Evolutionary conservation across 2,329 filamentous ascomycete species (phyloP).

Genomic region (Helotiales sp.): DNA sequence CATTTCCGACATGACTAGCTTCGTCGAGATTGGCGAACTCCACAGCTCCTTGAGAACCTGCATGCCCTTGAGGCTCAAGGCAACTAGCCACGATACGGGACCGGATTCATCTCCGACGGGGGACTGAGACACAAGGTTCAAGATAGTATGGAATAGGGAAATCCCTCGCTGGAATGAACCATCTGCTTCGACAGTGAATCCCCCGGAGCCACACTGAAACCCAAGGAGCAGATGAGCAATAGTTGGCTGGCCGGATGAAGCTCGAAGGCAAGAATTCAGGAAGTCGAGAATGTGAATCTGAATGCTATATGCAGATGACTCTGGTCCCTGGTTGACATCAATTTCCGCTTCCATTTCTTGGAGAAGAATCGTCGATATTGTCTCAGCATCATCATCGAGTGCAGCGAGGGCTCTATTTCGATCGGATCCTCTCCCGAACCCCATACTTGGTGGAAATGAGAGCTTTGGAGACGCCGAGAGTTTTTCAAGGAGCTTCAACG

Average conservation of each 20-base stretch:
- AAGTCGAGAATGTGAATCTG: slow-evolving; percentile 88
- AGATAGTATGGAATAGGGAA: slow-evolving; percentile 83
- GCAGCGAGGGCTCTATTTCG: slow-evolving; percentile 87
- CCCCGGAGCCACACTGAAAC: slow-evolving; percentile 76
- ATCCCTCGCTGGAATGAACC: slow-evolving; percentile 72
- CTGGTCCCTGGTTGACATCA: slow-evolving; percentile 73
- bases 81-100: slow-evolving; percentile 70
- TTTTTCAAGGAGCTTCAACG: slow-evolving; percentile 82
- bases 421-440: slow-evolving; percentile 46
- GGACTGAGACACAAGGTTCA: slow-evolving; percentile 72
- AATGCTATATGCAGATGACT: slow-evolving; percentile 76
- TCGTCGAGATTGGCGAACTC: slow-evolving; percentile 78
- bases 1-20: slow-evolving; percentile 78
- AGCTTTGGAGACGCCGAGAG: slow-evolving; percentile 79
- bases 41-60: slow-evolving; percentile 81
- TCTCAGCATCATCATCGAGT: slow-evolving; percentile 81
- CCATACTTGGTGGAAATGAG: slow-evolving; percentile 31
- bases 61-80: slow-evolving; percentile 70
- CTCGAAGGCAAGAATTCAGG: slow-evolving; percentile 77
- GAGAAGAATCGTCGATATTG: slow-evolving; percentile 76
- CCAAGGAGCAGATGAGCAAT: slow-evolving; percentile 91
- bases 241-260: slow-evolving; percentile 77
- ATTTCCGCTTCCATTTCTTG: slow-evolving; percentile 70
- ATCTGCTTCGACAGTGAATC: slow-evolving; percentile 69
- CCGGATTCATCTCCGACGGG: slow-evolving; percentile 61